Evolutionary conservation across 202 grass and related monocot species (phyloP).

Genomic region (Dendrocalamus latiflorus): DNA sequence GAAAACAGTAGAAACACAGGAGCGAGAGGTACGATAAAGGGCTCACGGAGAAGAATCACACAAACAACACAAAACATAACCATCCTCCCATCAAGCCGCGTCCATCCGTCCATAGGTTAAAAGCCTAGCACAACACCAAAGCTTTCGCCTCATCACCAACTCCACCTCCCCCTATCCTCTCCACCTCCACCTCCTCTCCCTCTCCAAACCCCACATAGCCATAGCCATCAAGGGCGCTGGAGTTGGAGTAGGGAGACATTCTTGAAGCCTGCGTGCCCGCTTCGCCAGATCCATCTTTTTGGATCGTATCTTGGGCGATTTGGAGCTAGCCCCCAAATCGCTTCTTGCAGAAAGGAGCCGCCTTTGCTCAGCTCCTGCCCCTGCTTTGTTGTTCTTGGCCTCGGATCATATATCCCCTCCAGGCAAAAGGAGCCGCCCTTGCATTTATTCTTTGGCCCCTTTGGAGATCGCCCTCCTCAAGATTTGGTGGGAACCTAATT

Average conservation of each 20-base stretch:
- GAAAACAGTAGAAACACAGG: neutral
- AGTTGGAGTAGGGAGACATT: constrained; percentile 24
- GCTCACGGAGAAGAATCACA: neutral
- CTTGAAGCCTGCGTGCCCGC: neutral
- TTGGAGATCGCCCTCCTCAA: constrained; percentile 46
- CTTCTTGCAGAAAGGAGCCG: constrained; percentile 19
- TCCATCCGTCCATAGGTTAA: constrained; percentile 47
- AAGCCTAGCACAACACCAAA: constrained; percentile 31
- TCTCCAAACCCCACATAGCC: constrained; percentile 22
- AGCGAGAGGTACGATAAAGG: neutral
- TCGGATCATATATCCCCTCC: constrained; percentile 31
- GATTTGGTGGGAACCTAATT: constrained; percentile 59
- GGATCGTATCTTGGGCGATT: constrained; percentile 26
- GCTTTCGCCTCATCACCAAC: neutral
- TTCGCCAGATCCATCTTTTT: constrained; percentile 38
- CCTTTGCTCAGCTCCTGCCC: constrained; percentile 30
- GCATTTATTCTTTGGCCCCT: constrained; percentile 43
- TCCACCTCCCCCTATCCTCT: constrained; percentile 5
- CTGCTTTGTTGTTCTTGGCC: constrained; percentile 17
- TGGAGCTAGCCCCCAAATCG: constrained; percentile 27
- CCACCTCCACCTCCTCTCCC: neutral
- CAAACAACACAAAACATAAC: neutral
- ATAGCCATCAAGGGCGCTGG: neutral
- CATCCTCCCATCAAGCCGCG: constrained; percentile 5
- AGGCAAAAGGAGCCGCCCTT: constrained; percentile 22